These are phyloP conservation scores for Melampsora americana DNA, from an alignment of 1,284 basidiomycete species.

Conservation along the genomic window DNA sequence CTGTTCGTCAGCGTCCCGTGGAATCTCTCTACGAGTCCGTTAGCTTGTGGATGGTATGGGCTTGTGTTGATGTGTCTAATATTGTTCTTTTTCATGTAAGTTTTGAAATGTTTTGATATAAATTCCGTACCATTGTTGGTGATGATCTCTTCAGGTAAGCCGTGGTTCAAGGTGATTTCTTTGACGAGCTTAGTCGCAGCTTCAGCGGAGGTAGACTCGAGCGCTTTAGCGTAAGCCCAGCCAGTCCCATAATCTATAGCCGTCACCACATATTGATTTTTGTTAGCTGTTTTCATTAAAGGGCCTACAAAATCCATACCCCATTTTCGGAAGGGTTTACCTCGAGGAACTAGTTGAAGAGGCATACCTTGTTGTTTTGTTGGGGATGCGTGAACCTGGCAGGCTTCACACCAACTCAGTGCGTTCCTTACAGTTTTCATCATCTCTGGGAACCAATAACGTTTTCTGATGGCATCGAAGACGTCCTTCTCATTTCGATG, in stretches of 20 bases:
- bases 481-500: neutral
- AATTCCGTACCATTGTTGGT: slow-evolving; percentile 24
- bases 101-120: neutral
- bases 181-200: neutral
- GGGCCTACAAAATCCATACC: slow-evolving; percentile 28
- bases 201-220: neutral
- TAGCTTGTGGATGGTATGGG: slow-evolving; percentile 25
- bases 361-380: slow-evolving; percentile 4
- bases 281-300: neutral
- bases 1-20: neutral
- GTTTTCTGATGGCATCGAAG: neutral
- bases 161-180: slow-evolving; percentile 5
- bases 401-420: neutral
- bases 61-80: slow-evolving; percentile 7
- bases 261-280: slow-evolving; percentile 12
- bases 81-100: neutral
- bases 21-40: slow-evolving; percentile 22
- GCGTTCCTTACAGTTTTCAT: neutral
- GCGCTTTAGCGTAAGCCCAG: slow-evolving; percentile 16
- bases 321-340: slow-evolving; percentile 7
- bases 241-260: slow-evolving; percentile 32
- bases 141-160: slow-evolving; percentile 9
- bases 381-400: neutral
- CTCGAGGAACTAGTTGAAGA: neutral
- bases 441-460: slow-evolving; percentile 3